Evolutionary conservation across 2,329 filamentous ascomycete species (phyloP).

Genomic region (Oidium heveae): DNA sequence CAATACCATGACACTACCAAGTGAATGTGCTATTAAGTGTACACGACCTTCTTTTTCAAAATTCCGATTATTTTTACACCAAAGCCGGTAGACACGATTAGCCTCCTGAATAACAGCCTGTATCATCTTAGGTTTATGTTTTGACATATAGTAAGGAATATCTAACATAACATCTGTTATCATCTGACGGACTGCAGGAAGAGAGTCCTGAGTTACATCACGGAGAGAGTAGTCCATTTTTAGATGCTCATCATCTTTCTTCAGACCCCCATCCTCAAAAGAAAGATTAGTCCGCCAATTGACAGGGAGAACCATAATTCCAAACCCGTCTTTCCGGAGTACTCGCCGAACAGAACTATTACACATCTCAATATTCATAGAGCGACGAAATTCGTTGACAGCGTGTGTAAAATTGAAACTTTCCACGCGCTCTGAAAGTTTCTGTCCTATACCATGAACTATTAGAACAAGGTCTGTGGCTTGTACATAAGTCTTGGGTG

Average conservation of each 20-base stretch:
- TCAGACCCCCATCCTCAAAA: conserved; percentile 53
- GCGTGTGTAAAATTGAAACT: conserved; percentile 95
- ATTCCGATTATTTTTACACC: conserved; percentile 79
- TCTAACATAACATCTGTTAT: conserved; percentile 97
- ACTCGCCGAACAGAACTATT: conserved; percentile 49
- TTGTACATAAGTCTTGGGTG: conserved; percentile 36
- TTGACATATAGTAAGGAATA: conserved; percentile 91
- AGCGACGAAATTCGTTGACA: conserved; percentile 69
- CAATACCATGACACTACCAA: conserved; percentile 83
- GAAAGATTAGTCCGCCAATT: conserved; percentile 84
- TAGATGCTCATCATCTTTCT: conserved; percentile 26
- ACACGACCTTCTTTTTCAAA: conserved; percentile 64
- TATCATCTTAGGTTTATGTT: conserved; percentile 90
- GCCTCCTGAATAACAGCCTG: conserved; percentile 69
- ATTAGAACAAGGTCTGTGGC: conserved; percentile 78
- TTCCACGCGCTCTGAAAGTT: conserved; percentile 80
- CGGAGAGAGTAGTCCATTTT: conserved; percentile 45
- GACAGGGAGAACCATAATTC: conserved; percentile 78
- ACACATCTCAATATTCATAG: conserved; percentile 63
- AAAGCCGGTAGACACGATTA: conserved; percentile 83
- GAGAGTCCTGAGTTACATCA: conserved; percentile 76
- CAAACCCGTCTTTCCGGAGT: conserved; percentile 53
- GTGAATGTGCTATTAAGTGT: conserved; percentile 76
- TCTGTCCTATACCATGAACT: conserved; percentile 89
- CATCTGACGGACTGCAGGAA: conserved; percentile 77